These are phyloP conservation scores for Plasmopara viticola DNA, from an alignment of 352 stramenopile genomes.

Conservation along the genomic window DNA sequence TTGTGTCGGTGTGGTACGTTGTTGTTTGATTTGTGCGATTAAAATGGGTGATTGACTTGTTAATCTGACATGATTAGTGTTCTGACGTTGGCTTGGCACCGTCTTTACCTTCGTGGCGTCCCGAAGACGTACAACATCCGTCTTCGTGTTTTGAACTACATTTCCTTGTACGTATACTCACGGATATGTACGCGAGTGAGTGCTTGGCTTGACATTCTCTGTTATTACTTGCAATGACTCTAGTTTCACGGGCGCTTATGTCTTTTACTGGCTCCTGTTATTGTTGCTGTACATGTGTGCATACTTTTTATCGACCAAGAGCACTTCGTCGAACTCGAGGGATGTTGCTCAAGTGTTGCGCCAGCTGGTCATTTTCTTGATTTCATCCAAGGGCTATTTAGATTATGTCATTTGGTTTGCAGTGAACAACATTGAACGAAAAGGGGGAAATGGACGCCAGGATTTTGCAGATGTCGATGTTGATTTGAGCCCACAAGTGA, in stretches of 20 bases:
- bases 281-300: constrained; percentile 86
- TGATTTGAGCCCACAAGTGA: constrained; percentile 81
- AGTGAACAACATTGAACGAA: constrained; percentile 82
- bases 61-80: constrained; percentile 32
- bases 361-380: constrained; percentile 79
- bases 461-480: constrained; percentile 79
- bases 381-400: constrained; percentile 77
- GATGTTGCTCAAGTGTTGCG: constrained; percentile 68
- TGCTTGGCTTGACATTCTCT: constrained; percentile 6
- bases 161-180: constrained; percentile 63
- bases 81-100: constrained; percentile 75
- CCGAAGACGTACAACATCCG: constrained; percentile 88
- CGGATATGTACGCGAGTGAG: background rate
- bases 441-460: constrained; percentile 35
- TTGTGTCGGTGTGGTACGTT: constrained; percentile 72
- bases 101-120: constrained; percentile 74
- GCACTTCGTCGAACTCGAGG: constrained; percentile 43
- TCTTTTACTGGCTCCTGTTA: constrained; percentile 86
- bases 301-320: constrained; percentile 82
- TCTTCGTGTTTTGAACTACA: constrained; percentile 85
- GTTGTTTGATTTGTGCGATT: background rate
- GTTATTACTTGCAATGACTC: constrained; percentile 2
- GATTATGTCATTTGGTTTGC: constrained; percentile 89
- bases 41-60: background rate
- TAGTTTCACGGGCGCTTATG: constrained; percentile 80